phyloP scores from a whole-genome alignment of 192 early-diverging fungal species.

The Chytriomyces hyalinus region DNA sequence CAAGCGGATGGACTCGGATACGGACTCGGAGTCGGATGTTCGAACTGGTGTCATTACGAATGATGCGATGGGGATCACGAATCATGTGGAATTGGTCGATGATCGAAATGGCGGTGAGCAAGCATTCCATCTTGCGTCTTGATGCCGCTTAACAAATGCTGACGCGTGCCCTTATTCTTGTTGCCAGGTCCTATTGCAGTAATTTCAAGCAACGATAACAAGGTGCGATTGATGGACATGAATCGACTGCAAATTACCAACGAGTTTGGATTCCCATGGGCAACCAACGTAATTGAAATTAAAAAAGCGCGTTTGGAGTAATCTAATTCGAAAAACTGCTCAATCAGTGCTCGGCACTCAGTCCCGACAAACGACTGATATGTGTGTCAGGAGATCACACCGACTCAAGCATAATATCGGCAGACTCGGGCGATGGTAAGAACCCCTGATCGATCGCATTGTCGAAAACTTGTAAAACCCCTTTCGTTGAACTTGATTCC shows the following conservation, averaged over 20 bases:
- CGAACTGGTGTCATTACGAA: slow-evolving; percentile 43
- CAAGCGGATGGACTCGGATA: neutral
- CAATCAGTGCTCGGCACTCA: slow-evolving; percentile 59
- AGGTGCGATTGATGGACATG: slow-evolving; percentile 55
- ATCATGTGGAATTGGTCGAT: slow-evolving; percentile 62
- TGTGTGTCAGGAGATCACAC: slow-evolving; percentile 62
- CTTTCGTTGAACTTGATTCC: neutral
- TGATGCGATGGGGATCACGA: slow-evolving; percentile 63
- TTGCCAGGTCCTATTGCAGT: slow-evolving; percentile 44
- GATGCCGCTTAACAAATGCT: neutral
- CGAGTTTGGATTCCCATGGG: slow-evolving; percentile 53
- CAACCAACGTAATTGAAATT: slow-evolving; percentile 56
- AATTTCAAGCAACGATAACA: slow-evolving; percentile 65
- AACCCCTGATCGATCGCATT: neutral
- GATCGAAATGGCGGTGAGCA: slow-evolving; percentile 48
- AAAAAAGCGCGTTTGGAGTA: too few relatives aligned
- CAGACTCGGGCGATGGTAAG: slow-evolving; percentile 56
- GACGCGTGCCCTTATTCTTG: neutral
- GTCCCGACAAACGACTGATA: slow-evolving; percentile 59
- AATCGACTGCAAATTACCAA: slow-evolving; percentile 41
- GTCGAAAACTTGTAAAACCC: neutral
- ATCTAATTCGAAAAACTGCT: neutral
- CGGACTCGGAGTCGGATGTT: neutral
- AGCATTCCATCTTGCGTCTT: neutral
- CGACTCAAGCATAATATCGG: slow-evolving; percentile 52